phyloP scores from a whole-genome alignment of 2,329 filamentous ascomycete species.

The Aspergillus carbonarius region DNA sequence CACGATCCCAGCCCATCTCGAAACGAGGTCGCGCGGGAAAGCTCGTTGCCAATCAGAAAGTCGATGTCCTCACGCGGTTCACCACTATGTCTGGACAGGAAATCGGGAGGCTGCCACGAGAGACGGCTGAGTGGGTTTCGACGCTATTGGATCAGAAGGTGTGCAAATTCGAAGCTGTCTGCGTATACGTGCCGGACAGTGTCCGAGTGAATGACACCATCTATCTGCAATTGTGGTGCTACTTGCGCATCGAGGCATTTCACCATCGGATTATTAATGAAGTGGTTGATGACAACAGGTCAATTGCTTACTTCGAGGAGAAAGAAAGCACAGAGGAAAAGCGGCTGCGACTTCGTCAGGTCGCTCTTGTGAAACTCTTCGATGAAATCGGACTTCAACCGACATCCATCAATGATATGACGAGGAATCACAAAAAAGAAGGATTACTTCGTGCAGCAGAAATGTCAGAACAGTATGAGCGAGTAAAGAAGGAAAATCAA shows the following conservation, averaged over 20 bases:
- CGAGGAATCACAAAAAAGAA: slow-evolving; percentile 76
- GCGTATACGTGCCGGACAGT: slow-evolving; percentile 83
- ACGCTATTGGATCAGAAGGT: slow-evolving; percentile 86
- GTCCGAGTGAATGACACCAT: slow-evolving; percentile 89
- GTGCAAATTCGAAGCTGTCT: slow-evolving; percentile 81
- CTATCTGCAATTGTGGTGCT: slow-evolving; percentile 84
- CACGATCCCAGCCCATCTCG: slow-evolving; percentile 66
- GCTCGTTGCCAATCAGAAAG: slow-evolving; percentile 57
- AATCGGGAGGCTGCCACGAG: slow-evolving; percentile 81
- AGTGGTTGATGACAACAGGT: slow-evolving; percentile 64
- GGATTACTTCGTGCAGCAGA: slow-evolving; percentile 85
- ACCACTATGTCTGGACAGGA: slow-evolving; percentile 77
- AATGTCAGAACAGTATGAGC: slow-evolving; percentile 71
- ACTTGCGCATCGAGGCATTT: slow-evolving; percentile 72
- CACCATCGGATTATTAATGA: slow-evolving; percentile 56
- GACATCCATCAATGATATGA: slow-evolving; percentile 68
- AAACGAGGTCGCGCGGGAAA: slow-evolving; percentile 49
- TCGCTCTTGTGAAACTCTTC: slow-evolving; percentile 83
- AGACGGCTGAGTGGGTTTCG: slow-evolving; percentile 88
- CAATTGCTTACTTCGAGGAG: slow-evolving; percentile 74
- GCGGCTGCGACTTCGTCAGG: slow-evolving; percentile 76
- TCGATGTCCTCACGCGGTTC: slow-evolving; percentile 89
- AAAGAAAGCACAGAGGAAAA: slow-evolving; percentile 85
- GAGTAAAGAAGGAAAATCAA: slow-evolving; percentile 55
- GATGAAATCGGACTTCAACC: slow-evolving; percentile 84